Evolutionary conservation across 257 asterid species (phyloP).

Genomic region (Petrea volubilis): DNA sequence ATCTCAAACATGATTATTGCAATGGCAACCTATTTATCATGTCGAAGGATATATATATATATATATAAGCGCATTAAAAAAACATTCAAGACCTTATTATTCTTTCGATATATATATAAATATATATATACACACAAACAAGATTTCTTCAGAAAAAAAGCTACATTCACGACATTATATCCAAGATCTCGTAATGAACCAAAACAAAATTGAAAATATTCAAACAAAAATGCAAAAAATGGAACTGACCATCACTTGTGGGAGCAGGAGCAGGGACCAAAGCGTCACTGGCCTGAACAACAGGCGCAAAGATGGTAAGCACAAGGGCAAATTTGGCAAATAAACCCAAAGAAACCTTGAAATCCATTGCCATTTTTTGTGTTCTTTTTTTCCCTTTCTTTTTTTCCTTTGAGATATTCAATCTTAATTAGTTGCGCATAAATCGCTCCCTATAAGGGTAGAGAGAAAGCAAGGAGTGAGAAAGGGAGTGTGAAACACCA

Average conservation of each 20-base stretch:
- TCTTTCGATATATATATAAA: neutral
- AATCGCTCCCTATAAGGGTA: neutral
- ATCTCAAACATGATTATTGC: neutral
- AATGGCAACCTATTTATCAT: too few relatives aligned
- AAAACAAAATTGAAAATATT: neutral
- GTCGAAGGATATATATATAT: too few relatives aligned
- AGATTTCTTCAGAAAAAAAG: neutral
- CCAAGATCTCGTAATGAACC: neutral
- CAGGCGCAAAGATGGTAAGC: slow-evolving; percentile 37
- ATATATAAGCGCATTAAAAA: neutral
- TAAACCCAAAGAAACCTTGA: slow-evolving; percentile 22
- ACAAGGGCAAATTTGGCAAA: slow-evolving; percentile 29
- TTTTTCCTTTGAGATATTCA: slow-evolving; percentile 12
- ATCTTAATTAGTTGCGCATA: neutral
- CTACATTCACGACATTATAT: neutral
- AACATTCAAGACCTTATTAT: neutral
- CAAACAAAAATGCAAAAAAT: neutral
- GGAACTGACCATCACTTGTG: slow-evolving; percentile 43
- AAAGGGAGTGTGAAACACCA: too few relatives aligned
- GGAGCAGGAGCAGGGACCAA: slow-evolving; percentile 53
- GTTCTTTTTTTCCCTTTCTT: neutral
- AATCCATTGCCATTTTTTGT: slow-evolving; percentile 21
- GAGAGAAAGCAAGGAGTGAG: neutral
- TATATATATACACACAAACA: neutral
- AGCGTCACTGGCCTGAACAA: slow-evolving; percentile 25